These are phyloP conservation scores for Vigna trinervia DNA, from an alignment of 306 rosid species.

Conservation along the genomic window DNA sequence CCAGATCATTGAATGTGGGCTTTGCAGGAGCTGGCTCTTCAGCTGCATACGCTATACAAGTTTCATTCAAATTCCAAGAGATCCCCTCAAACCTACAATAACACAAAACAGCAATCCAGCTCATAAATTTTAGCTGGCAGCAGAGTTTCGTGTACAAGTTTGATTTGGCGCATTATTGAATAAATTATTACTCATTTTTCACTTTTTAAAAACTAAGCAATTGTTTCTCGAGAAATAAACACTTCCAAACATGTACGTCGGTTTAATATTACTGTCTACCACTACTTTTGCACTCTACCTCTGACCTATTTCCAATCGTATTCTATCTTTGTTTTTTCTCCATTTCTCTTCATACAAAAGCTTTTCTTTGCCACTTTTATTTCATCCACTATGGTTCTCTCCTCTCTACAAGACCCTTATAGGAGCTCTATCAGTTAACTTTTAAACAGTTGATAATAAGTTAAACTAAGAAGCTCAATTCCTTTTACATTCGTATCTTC, in stretches of 20 bases:
- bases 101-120: slow-evolving; percentile 34
- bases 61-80: slow-evolving; percentile 86
- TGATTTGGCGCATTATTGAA: not conserved
- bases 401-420: not conserved
- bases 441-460: too few species aligned
- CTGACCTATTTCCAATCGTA: not conserved
- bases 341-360: not conserved
- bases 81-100: slow-evolving; percentile 88
- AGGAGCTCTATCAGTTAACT: too few species aligned
- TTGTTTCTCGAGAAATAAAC: not conserved
- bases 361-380: not conserved
- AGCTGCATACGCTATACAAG: slow-evolving; percentile 83
- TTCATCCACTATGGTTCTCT: not conserved
- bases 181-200: not conserved
- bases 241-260: not conserved
- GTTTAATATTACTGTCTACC: not conserved
- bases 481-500: not conserved
- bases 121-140: not conserved
- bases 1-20: slow-evolving; percentile 76
- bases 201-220: not conserved
- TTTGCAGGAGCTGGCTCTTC: slow-evolving; percentile 84
- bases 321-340: not conserved
- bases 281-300: too few species aligned
- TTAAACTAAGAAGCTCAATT: not conserved
- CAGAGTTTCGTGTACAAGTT: not conserved